These are phyloP conservation scores for Holtermanniella nyarrowii DNA, from an alignment of 768 basidiomycete species.

Conservation along the genomic window DNA sequence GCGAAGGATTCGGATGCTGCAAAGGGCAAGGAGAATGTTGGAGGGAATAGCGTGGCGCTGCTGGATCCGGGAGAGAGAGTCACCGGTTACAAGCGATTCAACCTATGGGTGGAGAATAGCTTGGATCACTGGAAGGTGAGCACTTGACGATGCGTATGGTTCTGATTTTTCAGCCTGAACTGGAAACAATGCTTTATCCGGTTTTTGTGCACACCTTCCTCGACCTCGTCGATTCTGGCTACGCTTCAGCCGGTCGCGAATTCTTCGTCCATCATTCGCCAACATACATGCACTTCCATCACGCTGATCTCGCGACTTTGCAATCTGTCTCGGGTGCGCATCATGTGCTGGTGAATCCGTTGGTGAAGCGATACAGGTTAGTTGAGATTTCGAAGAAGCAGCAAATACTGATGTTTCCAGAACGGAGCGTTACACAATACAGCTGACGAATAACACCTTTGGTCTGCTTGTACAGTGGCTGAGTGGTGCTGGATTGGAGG, in stretches of 20 bases:
- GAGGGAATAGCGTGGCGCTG: conserved; percentile 17
- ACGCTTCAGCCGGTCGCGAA: conserved; percentile 75
- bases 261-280: conserved; percentile 65
- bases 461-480: conserved; percentile 89
- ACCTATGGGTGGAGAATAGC: conserved; percentile 40
- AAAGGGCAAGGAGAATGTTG: conserved; percentile 7
- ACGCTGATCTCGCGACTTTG: conserved; percentile 61
- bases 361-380: conserved; percentile 66
- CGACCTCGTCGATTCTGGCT: conserved; percentile 81
- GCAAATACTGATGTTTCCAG: conserved; percentile 5
- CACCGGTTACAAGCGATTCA: conserved; percentile 34
- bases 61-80: conserved; percentile 38
- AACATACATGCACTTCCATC: conserved; percentile 58
- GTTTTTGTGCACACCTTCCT: conserved; percentile 96
- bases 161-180: conserved; percentile 60
- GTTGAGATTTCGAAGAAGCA: conserved; percentile 1
- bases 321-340: conserved; percentile 67
- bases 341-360: conserved; percentile 72
- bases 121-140: conserved; percentile 42
- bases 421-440: conserved; percentile 72
- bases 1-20: conserved; percentile 11
- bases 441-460: conserved; percentile 85
- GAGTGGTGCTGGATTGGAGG: conserved; percentile 67
- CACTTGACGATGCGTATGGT: neutral
- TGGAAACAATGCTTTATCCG: conserved; percentile 84